Conservation (phyloP, 768 basidiomycete species). For the Chiua virens region DNA sequence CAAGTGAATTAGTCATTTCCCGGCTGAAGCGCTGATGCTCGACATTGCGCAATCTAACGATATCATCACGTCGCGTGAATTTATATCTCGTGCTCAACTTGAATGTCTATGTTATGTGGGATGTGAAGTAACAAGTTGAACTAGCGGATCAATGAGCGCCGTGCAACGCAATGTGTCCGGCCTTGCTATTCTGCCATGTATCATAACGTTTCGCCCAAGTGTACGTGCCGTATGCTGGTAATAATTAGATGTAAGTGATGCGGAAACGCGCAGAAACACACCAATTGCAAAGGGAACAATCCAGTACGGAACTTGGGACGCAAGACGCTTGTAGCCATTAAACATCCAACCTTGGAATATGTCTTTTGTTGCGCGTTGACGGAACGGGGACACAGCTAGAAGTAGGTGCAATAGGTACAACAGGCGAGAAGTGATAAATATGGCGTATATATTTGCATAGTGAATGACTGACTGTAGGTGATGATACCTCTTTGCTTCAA, state of each 20-base stretch:
- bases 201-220: conserved; percentile 74
- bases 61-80: not conserved
- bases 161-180: conserved; percentile 63
- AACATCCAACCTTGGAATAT: conserved; percentile 76
- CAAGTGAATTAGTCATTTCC: conserved; percentile 9
- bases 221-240: conserved; percentile 73
- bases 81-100: not conserved
- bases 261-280: conserved; percentile 39
- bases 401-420: not conserved
- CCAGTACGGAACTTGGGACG: conserved; percentile 75
- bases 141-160: conserved; percentile 22
- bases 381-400: conserved; percentile 81
- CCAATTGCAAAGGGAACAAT: conserved; percentile 74
- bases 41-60: conserved; percentile 11
- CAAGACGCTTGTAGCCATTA: conserved; percentile 81
- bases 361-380: conserved; percentile 69
- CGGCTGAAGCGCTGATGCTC: too few relatives aligned
- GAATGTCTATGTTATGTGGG: conserved; percentile 16
- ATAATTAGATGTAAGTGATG: not conserved
- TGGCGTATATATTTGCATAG: not conserved
- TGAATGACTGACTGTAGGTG: conserved; percentile 68
- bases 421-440: not conserved
- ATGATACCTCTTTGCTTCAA: conserved; percentile 75
- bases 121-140: conserved; percentile 11
- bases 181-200: conserved; percentile 74